phyloP scores from a whole-genome alignment of 2,329 filamentous ascomycete genomes.

The Mycosphaerella arachidis region DNA sequence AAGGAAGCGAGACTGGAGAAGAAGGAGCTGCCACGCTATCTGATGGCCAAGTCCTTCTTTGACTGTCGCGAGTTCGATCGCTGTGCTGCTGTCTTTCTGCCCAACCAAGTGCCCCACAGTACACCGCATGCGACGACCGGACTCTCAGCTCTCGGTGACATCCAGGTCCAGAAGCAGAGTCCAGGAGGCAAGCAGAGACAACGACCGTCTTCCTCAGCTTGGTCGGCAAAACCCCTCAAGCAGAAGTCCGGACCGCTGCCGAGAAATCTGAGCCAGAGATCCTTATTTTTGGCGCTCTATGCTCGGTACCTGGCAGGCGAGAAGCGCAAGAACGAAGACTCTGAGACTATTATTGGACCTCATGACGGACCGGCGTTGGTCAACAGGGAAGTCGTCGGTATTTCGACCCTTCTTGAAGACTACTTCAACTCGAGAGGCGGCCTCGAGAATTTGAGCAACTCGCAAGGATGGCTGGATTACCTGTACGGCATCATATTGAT shows the following conservation, averaged over 20 bases:
- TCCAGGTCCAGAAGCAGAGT: background rate
- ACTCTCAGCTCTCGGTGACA: slow-evolving; percentile 50
- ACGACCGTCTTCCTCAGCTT: background rate
- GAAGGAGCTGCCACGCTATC: slow-evolving; percentile 74
- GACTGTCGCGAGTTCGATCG: slow-evolving; percentile 94
- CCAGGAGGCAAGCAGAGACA: slow-evolving; percentile 7
- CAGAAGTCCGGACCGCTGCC: slow-evolving; percentile 12
- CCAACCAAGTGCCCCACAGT: slow-evolving; percentile 58
- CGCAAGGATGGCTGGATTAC: slow-evolving; percentile 90
- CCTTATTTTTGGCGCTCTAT: slow-evolving; percentile 86
- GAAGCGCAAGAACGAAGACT: slow-evolving; percentile 93
- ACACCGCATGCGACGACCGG: slow-evolving; percentile 30
- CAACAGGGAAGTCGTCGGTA: slow-evolving; percentile 77
- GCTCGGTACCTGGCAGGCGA: slow-evolving; percentile 90
- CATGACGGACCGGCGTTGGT: slow-evolving; percentile 77
- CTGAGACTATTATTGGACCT: slow-evolving; percentile 93
- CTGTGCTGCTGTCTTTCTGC: slow-evolving; percentile 73
- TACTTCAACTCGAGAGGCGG: slow-evolving; percentile 67
- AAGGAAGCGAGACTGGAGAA: slow-evolving; percentile 72
- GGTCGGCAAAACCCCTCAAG: slow-evolving; percentile 38
- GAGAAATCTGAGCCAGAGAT: slow-evolving; percentile 71
- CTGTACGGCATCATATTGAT: slow-evolving; percentile 85
- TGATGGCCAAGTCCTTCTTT: slow-evolving; percentile 89
- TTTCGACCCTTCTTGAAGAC: slow-evolving; percentile 70
- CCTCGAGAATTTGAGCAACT: slow-evolving; percentile 29